Conservation (phyloP, 192 early-diverging fungal genomes). For the Mortierella alpina region DNA sequence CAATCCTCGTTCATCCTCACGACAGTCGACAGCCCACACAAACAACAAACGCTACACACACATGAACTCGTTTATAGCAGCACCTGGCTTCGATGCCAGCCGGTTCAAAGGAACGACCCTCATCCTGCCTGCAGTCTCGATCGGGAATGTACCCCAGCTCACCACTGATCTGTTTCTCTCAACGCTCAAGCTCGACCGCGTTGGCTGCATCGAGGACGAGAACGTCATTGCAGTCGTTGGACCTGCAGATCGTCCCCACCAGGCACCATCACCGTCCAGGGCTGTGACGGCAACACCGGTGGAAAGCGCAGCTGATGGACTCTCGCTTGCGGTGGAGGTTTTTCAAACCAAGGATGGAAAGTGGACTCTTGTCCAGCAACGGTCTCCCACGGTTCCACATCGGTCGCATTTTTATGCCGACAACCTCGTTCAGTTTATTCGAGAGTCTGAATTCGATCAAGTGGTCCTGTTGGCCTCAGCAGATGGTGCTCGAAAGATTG, state of each 20-base stretch:
- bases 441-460: constrained; percentile 58
- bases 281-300: constrained; percentile 23
- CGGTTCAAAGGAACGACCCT: constrained; percentile 53
- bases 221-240: constrained; percentile 71
- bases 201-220: constrained; percentile 72
- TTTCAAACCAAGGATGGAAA: constrained; percentile 72
- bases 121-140: constrained; percentile 74
- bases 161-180: constrained; percentile 75
- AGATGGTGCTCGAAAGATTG: constrained; percentile 72
- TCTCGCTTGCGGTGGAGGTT: constrained; percentile 66
- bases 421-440: constrained; percentile 69
- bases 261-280: constrained; percentile 18
- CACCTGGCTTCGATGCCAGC: constrained; percentile 47
- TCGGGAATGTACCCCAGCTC: constrained; percentile 85
- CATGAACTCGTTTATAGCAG: constrained; percentile 58
- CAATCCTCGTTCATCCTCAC: background rate
- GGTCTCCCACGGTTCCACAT: constrained; percentile 67
- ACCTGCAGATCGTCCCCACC: constrained; percentile 44
- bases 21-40: background rate
- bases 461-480: constrained; percentile 73
- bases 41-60: background rate
- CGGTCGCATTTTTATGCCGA: constrained; percentile 61
- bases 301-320: constrained; percentile 15
- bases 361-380: constrained; percentile 80
- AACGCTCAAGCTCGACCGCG: constrained; percentile 66